Conservation (phyloP, 768 basidiomycete genomes). For the Lactifluus subvellereus region DNA sequence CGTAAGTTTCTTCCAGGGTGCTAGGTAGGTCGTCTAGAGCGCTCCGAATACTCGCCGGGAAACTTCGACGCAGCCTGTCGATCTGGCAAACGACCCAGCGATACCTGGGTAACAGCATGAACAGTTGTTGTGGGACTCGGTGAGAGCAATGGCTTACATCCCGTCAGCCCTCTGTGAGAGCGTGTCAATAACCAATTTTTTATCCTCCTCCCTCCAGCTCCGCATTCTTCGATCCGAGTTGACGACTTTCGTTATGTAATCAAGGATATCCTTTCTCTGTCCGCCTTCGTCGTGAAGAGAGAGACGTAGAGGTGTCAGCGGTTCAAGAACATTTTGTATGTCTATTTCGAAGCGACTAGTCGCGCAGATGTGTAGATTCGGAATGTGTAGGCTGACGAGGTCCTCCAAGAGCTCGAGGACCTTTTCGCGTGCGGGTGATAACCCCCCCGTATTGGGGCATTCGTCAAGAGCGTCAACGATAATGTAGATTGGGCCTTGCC, state of each 20-base stretch:
- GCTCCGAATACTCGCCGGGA: neutral
- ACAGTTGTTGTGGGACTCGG: neutral
- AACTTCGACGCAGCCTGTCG: neutral
- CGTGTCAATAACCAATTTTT: no score
- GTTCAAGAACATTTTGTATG: no score
- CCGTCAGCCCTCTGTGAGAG: no score
- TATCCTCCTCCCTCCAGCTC: no score
- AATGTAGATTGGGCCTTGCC: neutral
- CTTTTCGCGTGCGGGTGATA: neutral
- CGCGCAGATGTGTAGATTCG: neutral
- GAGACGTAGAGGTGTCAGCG: no score
- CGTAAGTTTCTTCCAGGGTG: conserved; percentile 4
- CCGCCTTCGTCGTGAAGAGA: no score
- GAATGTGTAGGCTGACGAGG: neutral
- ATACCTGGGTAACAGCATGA: neutral
- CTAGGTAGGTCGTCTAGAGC: neutral
- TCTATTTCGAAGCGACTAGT: neutral
- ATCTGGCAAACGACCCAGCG: conserved; percentile 5
- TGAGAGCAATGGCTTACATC: neutral
- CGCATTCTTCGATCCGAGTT: neutral
- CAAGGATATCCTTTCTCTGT: no score
- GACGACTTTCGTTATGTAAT: neutral
- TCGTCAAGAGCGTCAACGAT: neutral
- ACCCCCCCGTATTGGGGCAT: neutral
- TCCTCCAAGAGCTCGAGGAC: neutral